Conservation (phyloP, 2,329 filamentous ascomycete genomes). For the Aspergillus sp. region DNA sequence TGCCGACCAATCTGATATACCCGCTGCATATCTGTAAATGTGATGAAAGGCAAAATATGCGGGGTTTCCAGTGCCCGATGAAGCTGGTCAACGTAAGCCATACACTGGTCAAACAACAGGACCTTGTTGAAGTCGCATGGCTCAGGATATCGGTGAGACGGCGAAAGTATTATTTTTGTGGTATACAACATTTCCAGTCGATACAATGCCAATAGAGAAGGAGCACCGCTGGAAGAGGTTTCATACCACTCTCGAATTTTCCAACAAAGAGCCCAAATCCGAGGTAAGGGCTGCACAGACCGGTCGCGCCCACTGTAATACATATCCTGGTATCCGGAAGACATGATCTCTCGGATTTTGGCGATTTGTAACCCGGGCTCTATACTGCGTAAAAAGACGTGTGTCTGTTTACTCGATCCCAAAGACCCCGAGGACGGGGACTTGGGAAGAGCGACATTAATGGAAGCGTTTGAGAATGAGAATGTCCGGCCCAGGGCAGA, state of each 20-base stretch:
- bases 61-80: slow-evolving; percentile 55
- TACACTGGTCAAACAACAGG: slow-evolving; percentile 76
- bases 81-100: slow-evolving; percentile 70
- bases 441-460: slow-evolving; percentile 65
- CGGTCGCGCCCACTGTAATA: slow-evolving; percentile 66
- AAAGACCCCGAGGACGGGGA: slow-evolving; percentile 34
- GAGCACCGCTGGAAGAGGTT: slow-evolving; percentile 57
- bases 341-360: slow-evolving; percentile 74
- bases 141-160: slow-evolving; percentile 59
- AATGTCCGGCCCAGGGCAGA: slow-evolving; percentile 81
- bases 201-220: slow-evolving; percentile 63
- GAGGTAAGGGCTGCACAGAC: slow-evolving; percentile 54
- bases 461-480: slow-evolving; percentile 84
- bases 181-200: slow-evolving; percentile 85
- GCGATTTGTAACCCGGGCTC: slow-evolving; percentile 70
- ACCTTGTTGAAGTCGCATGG: slow-evolving; percentile 68
- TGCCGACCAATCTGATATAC: slow-evolving; percentile 60
- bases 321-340: slow-evolving; percentile 78
- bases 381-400: slow-evolving; percentile 47
- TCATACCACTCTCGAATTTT: slow-evolving; percentile 71
- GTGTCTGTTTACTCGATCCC: slow-evolving; percentile 31
- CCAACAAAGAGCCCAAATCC: slow-evolving; percentile 32
- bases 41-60: slow-evolving; percentile 59
- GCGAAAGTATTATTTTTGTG: slow-evolving; percentile 79
- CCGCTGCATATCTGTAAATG: slow-evolving; percentile 78